These are phyloP conservation scores for Angomonas desouzai DNA, from an alignment of 208 protist species.

Conservation along the genomic window DNA sequence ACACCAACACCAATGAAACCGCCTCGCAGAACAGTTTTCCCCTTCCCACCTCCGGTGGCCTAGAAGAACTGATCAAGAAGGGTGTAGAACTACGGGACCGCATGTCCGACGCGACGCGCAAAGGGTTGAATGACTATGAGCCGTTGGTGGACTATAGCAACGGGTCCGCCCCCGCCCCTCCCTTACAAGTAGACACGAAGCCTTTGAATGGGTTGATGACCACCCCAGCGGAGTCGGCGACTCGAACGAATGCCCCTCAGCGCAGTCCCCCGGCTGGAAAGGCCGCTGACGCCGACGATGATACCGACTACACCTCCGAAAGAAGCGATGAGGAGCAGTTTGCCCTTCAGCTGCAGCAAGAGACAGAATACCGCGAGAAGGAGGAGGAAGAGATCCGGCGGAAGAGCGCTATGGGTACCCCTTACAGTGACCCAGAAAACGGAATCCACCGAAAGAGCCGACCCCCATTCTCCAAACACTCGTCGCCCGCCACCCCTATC, in stretches of 20 bases:
- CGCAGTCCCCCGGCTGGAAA: neutral
- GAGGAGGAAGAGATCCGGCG: neutral
- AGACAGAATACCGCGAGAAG: conserved; percentile 18
- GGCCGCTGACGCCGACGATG: conserved; percentile 15
- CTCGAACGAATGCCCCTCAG: neutral
- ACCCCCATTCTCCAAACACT: neutral
- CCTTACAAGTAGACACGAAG: neutral
- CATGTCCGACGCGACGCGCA: conserved; percentile 10
- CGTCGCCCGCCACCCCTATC: neutral
- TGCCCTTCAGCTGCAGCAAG: conserved; percentile 32
- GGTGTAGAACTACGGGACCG: conserved; percentile 18
- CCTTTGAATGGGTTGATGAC: neutral
- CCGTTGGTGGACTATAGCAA: neutral
- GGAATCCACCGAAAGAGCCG: neutral
- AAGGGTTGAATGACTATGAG: neutral
- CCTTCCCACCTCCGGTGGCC: neutral
- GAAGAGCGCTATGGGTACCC: neutral
- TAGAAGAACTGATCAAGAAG: conserved; percentile 11
- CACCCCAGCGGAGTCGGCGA: neutral
- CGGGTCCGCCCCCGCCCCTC: neutral
- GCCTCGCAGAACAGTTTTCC: neutral
- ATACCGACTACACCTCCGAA: conserved; percentile 40
- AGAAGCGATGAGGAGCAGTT: conserved; percentile 47
- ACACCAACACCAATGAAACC: neutral
- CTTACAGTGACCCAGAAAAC: neutral